Evolutionary conservation across 768 basidiomycete species (phyloP).

Genomic region (Leccinellum luteum): DNA sequence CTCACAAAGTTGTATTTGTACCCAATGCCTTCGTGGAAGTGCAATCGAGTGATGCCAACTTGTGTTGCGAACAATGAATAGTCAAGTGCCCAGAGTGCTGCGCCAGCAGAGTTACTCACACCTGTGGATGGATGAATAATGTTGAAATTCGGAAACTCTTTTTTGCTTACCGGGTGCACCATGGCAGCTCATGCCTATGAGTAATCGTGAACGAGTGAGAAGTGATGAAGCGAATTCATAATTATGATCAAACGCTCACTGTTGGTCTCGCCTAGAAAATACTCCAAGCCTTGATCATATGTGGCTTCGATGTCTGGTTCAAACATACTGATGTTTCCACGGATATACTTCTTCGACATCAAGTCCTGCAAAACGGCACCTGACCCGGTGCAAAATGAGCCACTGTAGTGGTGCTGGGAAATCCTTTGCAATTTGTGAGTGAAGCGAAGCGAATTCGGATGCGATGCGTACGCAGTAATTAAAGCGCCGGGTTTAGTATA

Average conservation of each 20-base stretch:
- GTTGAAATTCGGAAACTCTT: not conserved
- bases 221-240: not conserved
- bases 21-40: constrained; percentile 67
- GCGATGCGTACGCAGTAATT: constrained; percentile 48
- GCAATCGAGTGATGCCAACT: constrained; percentile 51
- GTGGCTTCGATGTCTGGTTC: constrained; percentile 53
- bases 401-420: constrained; percentile 49
- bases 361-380: constrained; percentile 56
- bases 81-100: constrained; percentile 66
- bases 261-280: constrained; percentile 64
- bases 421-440: constrained; percentile 23
- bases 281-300: constrained; percentile 44
- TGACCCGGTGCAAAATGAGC: constrained; percentile 58
- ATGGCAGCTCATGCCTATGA: constrained; percentile 34
- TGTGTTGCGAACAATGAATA: constrained; percentile 59
- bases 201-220: not conserved
- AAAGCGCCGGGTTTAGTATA: constrained; percentile 44
- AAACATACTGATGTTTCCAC: constrained; percentile 55
- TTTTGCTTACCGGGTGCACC: constrained; percentile 30
- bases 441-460: not conserved
- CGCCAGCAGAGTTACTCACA: constrained; percentile 69
- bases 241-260: constrained; percentile 40
- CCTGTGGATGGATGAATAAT: constrained; percentile 31
- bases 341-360: constrained; percentile 59
- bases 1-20: constrained; percentile 67